These are phyloP conservation scores for Penicillium sumatraense DNA, from an alignment of 2,329 filamentous ascomycete genomes.

Conservation along the genomic window DNA sequence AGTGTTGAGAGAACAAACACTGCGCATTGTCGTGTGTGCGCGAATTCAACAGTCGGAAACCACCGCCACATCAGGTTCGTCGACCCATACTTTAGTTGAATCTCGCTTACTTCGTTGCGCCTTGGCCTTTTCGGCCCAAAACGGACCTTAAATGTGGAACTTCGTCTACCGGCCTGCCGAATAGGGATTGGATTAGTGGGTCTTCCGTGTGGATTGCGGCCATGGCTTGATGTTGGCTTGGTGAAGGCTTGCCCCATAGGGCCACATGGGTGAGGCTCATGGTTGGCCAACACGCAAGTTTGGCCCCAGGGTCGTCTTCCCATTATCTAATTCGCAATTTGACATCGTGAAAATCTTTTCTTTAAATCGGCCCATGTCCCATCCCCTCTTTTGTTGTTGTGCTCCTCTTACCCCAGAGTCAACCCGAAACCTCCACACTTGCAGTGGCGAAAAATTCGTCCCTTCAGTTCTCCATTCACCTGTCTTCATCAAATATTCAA, in stretches of 20 bases:
- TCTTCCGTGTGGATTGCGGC: not conserved
- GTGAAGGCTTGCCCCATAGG: not conserved
- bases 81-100: not conserved
- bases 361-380: not conserved
- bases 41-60: not conserved
- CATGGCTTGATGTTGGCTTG: slow-evolving; percentile 3
- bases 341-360: slow-evolving; percentile 3
- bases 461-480: not conserved
- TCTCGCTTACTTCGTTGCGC: not conserved
- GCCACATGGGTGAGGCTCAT: slow-evolving; percentile 3
- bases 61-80: not conserved
- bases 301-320: not conserved
- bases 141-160: not conserved
- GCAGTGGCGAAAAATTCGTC: not conserved
- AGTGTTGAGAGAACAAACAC: too few species aligned
- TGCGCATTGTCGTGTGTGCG: too few species aligned
- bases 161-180: not conserved
- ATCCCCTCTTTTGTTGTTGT: not conserved
- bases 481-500: not conserved
- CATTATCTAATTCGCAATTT: slow-evolving; percentile 3
- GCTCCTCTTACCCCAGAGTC: slow-evolving; percentile 1
- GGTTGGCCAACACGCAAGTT: slow-evolving; percentile 5
- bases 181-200: not conserved
- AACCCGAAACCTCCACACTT: not conserved
- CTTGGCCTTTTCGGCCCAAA: not conserved